Base-by-base conservation (phyloP, 1,139 yeast species). In the Arxiozyma slooffiae region DNA sequence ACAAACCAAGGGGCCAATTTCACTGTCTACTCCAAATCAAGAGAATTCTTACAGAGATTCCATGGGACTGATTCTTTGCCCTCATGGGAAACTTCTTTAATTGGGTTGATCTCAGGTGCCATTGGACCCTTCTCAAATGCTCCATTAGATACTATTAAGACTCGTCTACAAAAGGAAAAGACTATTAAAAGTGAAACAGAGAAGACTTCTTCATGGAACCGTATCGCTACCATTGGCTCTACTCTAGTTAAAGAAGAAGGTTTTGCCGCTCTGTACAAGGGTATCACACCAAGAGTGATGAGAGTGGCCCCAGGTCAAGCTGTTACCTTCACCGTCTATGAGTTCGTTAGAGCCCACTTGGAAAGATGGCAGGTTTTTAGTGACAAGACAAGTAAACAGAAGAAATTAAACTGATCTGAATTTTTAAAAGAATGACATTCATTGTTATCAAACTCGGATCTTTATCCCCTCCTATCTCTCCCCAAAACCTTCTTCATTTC, bases 271-370 rank as follows among this genome's bases (percentile, higher is more conserved):
- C 78, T 89, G 62, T 90, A 92, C 75, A 87, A 90, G 71, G 98
- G 98, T 73, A 92, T 92, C 67, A 89, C 97, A 41, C 98, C 98
- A 62, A 85, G 98, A 76, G 92, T 92, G 61, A 89, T 92, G 95
- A 85, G 98, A 73, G 98, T 92, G 52, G 98, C 98, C 18, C 97
- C 98, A 23, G 98, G 98, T 56, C 98, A 92, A 72, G 97, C 97
- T 51, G 97, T 92, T 52, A 94, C 97, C 20, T 92, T 92, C 72
- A 92, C 97, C 7, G 96, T 92, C 47, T 92, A 92, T 71, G 98
- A 92, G 71, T 84, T 77, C 67, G 85, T 89, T 68, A 85, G 90
- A 70, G 79, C 77, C 38, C 73, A 77, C 50, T 76, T 90, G 67
- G 87, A 79, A 57, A 70, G 69, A 50, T 60, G 76, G 52, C 64